Base-by-base conservation (phyloP, 2,329 filamentous ascomycete species). In the Graphiopsis chlorocephala region DNA sequence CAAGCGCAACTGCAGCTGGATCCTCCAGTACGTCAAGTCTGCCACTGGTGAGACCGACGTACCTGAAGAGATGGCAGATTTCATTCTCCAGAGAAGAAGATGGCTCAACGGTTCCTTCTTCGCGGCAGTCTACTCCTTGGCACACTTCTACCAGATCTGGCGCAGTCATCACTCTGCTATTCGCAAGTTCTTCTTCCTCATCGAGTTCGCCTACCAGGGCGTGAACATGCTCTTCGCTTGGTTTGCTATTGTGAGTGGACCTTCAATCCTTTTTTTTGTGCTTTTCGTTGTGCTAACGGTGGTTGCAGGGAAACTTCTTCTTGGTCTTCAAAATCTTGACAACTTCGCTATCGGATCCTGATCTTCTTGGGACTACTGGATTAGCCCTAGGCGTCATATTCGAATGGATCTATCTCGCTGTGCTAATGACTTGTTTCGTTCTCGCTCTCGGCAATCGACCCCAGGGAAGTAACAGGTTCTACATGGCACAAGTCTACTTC, bases 51-150 rank as follows among this genome's bases (percentile, higher is more conserved):
- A 99, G 82, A 99, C 95, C 1, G 95, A 99, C 79, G 95, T 99
- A 33, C 95, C 95, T 0, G 93, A 96, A 68, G 89, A 90, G 26
- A 95, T 97, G 81, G 91, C 93, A 25, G 95, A 99, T 74, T 89
- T 99, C 76, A 95, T 99, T 75, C 84, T 97, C 58, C 95, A 99
- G 80, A 90, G 95, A 77, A 89, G 95, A 82, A 90, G 95, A 80
- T 99, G 95, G 95, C 81, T 99, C 70, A 99, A 99, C 80, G 95
- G 95, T 69, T 95, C 91, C 74, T 99, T 99, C 86, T 99, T 99
- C 78, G 95, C 95, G 59, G 93, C 95, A 66, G 89, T 99, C 65
- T 99, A 99, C 76, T 90, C 95, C 62, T 88, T 97, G 69, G 90
- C 91, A 33, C 95, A 99, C 79, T 97, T 96, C 77, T 94, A 96